A percentile compares a stretch with the other conserved stretches of the same genome.
phyloP scores from a whole-genome alignment of 441 rosid genomes.

The Pelargonium citronellum region DNA sequence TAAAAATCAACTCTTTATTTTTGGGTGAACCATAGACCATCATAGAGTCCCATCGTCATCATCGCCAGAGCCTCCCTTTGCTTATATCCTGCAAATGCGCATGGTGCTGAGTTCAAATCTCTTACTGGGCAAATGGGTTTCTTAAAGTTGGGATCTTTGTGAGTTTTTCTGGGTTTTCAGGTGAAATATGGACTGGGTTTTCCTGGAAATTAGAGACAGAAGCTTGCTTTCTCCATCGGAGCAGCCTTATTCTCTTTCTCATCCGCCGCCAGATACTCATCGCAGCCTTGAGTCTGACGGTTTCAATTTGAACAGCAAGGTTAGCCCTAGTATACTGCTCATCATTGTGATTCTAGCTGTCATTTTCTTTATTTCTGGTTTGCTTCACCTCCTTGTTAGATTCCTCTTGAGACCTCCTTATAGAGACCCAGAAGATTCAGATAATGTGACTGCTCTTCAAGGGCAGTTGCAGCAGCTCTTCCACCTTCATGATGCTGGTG shows the following conservation, averaged over 20 bases:
- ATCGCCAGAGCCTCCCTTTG: too few relatives aligned
- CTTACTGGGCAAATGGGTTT: constrained; percentile 21
- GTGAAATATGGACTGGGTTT: constrained; percentile 38
- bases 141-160: constrained; percentile 31
- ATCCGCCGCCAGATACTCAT: constrained; percentile 31
- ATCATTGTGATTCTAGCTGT: constrained; percentile 55
- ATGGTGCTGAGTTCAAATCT: too few relatives aligned
- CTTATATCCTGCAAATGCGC: too few relatives aligned
- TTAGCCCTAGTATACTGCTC: constrained; percentile 56
- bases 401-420: constrained; percentile 47
- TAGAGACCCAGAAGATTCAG: constrained; percentile 57
- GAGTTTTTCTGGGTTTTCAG: constrained; percentile 15
- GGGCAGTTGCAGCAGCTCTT: constrained; percentile 94
- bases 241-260: constrained; percentile 30
- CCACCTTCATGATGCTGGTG: constrained; percentile 89
- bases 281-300: constrained; percentile 29
- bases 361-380: constrained; percentile 54
- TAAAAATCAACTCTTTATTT: too few relatives aligned
- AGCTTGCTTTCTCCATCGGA: constrained; percentile 33
- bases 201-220: constrained; percentile 26
- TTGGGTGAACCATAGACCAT: too few relatives aligned
- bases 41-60: too few relatives aligned
- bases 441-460: constrained; percentile 73
- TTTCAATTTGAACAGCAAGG: constrained; percentile 35
- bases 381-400: constrained; percentile 68